These are phyloP conservation scores for Wickerhamomyces pijperi DNA, from an alignment of 805 yeast genomes.

Conservation along the genomic window DNA sequence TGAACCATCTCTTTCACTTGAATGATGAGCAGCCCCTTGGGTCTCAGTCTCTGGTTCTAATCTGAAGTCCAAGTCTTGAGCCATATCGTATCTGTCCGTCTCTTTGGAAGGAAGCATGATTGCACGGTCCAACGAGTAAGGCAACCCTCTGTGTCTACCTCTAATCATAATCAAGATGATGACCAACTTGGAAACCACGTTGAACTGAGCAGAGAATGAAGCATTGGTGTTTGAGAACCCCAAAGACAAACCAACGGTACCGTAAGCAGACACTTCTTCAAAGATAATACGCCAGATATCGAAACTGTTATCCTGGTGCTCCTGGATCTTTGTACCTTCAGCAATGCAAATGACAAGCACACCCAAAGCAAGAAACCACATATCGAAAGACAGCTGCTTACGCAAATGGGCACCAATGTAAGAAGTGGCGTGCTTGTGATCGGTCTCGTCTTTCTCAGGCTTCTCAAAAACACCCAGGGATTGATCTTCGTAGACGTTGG, in stretches of 20 bases:
- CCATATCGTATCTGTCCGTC: slow-evolving; percentile 47
- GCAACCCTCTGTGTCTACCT: slow-evolving; percentile 94
- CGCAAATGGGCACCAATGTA: slow-evolving; percentile 83
- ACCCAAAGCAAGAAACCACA: slow-evolving; percentile 88
- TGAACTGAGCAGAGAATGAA: slow-evolving; percentile 67
- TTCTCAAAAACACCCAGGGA: slow-evolving; percentile 72
- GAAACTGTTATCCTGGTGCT: slow-evolving; percentile 35
- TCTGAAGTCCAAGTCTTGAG: slow-evolving; percentile 18
- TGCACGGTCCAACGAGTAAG: slow-evolving; percentile 88
- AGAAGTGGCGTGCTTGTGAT: slow-evolving; percentile 31
- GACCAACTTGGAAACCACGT: slow-evolving; percentile 66
- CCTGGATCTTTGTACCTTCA: slow-evolving; percentile 55
- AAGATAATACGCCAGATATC: slow-evolving; percentile 66
- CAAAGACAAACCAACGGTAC: slow-evolving; percentile 87
- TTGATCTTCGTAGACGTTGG: slow-evolving; percentile 96
- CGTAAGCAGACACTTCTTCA: slow-evolving; percentile 90
- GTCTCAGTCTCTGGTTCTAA: slow-evolving; percentile 1
- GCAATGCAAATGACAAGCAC: slow-evolving; percentile 78
- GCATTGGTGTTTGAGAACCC: slow-evolving; percentile 64
- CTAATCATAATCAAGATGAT: slow-evolving; percentile 85
- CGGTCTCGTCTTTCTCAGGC: slow-evolving; percentile 5
- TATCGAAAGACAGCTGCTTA: slow-evolving; percentile 83
- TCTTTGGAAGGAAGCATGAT: slow-evolving; percentile 71
- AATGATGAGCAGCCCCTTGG: no score
- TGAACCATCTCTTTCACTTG: slow-evolving; percentile 13